These are phyloP conservation scores for Mimosa pudica DNA, from an alignment of 306 rosid species.

Conservation along the genomic window DNA sequence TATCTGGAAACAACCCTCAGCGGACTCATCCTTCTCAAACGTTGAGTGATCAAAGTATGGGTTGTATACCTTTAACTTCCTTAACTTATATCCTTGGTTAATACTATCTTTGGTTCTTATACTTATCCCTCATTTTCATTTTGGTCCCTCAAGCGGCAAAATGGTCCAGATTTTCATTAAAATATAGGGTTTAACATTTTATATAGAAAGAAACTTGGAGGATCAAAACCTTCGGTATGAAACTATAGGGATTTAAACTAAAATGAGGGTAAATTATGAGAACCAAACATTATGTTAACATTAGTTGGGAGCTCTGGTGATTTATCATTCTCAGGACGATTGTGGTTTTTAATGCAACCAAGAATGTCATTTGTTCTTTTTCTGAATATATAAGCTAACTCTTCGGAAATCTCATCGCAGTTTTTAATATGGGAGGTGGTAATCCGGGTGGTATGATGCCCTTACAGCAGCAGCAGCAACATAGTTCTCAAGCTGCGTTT, in stretches of 20 bases:
- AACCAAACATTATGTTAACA: neutral
- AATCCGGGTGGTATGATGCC: constrained; percentile 82
- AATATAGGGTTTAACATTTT: no score
- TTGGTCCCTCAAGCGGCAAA: no score
- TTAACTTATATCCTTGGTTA: constrained; percentile 12
- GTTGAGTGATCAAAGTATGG: constrained; percentile 84
- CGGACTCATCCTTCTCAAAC: constrained; percentile 79
- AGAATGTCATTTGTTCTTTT: constrained; percentile 12
- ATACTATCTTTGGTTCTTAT: no score
- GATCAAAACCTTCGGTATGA: no score
- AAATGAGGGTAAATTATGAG: no score
- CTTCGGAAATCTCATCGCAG: constrained; percentile 51
- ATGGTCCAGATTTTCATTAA: no score
- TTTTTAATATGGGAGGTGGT: constrained; percentile 81
- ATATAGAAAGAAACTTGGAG: no score
- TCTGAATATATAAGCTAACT: constrained; percentile 13
- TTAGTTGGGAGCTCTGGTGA: constrained; percentile 9
- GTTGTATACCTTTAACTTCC: constrained; percentile 29
- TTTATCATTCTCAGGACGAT: neutral
- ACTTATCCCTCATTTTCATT: no score
- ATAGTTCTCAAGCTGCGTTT: constrained; percentile 66
- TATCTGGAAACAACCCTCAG: constrained; percentile 84
- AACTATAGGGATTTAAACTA: no score
- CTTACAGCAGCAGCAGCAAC: constrained; percentile 60
- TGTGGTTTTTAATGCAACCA: constrained; percentile 28